A percentile compares a stretch with the other conserved stretches of the same genome.
These are phyloP conservation scores for Ogataea pini DNA, from an alignment of 805 yeast genomes.

Conservation along the genomic window DNA sequence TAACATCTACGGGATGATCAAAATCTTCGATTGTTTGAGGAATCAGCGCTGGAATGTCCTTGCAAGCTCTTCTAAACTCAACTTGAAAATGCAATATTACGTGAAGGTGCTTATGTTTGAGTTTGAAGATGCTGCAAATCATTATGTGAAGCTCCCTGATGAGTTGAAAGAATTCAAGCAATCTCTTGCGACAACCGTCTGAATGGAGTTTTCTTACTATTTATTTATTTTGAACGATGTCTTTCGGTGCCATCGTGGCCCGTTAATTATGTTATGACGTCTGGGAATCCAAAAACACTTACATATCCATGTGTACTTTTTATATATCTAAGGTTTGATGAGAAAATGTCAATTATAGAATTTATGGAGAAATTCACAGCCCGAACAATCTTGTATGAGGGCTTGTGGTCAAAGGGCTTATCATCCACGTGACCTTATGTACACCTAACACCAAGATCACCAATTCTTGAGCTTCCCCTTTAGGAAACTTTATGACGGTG, in stretches of 20 bases:
- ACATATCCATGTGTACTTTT: not conserved
- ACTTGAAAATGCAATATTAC: constrained; percentile 31
- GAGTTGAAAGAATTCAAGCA: constrained; percentile 33
- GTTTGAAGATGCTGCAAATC: constrained; percentile 37
- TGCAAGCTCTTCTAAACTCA: constrained; percentile 10
- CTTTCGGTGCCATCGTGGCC: not conserved
- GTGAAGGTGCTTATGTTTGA: constrained; percentile 34
- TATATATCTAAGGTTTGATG: not conserved
- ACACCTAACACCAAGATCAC: not conserved
- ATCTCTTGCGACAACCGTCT: constrained; percentile 9
- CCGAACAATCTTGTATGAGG: too few species aligned
- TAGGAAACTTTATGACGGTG: not conserved
- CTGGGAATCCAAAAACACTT: not conserved
- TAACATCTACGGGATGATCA: constrained; percentile 38
- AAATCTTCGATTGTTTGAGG: constrained; percentile 24
- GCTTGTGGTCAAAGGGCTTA: too few species aligned
- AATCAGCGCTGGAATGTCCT: not conserved
- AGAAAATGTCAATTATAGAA: constrained; percentile 1
- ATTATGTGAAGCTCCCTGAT: constrained; percentile 35
- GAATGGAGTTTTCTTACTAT: constrained; percentile 1
- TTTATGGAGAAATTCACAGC: too few species aligned
- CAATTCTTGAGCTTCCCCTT: too few species aligned
- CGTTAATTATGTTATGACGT: constrained; percentile 1
- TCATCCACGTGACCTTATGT: not conserved
- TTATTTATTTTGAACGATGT: constrained; percentile 1